A percentile compares a stretch with the other conserved stretches of the same genome.
Evolutionary conservation across 1,139 yeast species (phyloP).

Genomic region (Cylindricascospora bacillispora): DNA sequence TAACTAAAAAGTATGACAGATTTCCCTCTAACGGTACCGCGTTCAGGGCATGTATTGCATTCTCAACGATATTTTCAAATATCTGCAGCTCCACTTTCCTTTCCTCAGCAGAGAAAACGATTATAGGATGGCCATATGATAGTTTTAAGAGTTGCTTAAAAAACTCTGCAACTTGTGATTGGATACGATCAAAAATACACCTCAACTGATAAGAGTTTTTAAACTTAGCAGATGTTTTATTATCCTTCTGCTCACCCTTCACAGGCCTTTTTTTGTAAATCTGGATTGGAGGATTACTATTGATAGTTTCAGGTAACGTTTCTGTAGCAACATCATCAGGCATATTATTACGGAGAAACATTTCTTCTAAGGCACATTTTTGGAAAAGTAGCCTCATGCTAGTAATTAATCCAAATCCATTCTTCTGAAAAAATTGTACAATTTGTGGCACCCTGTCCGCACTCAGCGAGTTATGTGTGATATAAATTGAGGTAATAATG

Average conservation of each 20-base stretch:
- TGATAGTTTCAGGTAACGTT: conserved; percentile 28
- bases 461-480: conserved; percentile 39
- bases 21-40: conserved; percentile 11
- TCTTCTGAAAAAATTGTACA: conserved; percentile 32
- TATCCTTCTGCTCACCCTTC: conserved; percentile 27
- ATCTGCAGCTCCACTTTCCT: conserved; percentile 19
- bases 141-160: conserved; percentile 24
- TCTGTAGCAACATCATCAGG: conserved; percentile 38
- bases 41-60: conserved; percentile 15
- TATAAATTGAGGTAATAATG: conserved; percentile 40
- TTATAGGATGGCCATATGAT: conserved; percentile 17
- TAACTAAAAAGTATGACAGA: conserved; percentile 24
- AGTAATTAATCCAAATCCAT: conserved; percentile 27
- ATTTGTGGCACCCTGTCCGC: conserved; percentile 37
- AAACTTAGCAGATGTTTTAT: conserved; percentile 39
- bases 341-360: conserved; percentile 33
- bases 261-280: conserved; percentile 21
- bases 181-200: conserved; percentile 37
- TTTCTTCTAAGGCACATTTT: conserved; percentile 46
- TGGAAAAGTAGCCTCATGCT: conserved; percentile 35
- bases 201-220: conserved; percentile 51
- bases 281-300: conserved; percentile 27
- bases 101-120: conserved; percentile 9
- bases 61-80: conserved; percentile 17
- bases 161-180: conserved; percentile 32